Evolutionary conservation across 2,329 filamentous ascomycete genomes (phyloP).

Genomic region (Conoideocrella luteorostrata): DNA sequence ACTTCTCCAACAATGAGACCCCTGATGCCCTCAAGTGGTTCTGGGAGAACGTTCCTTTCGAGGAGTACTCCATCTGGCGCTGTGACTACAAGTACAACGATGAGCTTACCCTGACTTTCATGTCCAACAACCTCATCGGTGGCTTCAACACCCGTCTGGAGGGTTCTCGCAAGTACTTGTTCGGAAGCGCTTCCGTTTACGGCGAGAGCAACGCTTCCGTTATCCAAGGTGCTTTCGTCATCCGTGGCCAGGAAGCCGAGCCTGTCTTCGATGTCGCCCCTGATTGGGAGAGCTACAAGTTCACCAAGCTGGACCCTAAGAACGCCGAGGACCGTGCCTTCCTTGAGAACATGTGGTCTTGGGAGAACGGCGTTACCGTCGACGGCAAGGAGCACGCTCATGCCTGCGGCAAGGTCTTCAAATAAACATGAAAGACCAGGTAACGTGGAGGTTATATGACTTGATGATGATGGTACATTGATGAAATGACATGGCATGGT

Average conservation of each 20-base stretch:
- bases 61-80: conserved; percentile 94
- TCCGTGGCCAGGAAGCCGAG: conserved; percentile 81
- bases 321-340: conserved; percentile 81
- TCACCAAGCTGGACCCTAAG: conserved; percentile 89
- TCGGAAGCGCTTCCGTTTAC: conserved; percentile 85
- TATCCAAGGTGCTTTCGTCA: conserved; percentile 87
- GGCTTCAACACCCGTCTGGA: conserved; percentile 98
- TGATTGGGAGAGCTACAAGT: conserved; percentile 93
- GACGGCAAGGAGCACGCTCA: conserved; percentile 84
- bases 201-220: conserved; percentile 83
- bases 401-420: conserved; percentile 97
- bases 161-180: conserved; percentile 95
- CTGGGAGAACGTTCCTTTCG: conserved; percentile 92
- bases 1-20: conserved; percentile 95
- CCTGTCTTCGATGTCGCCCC: conserved; percentile 95
- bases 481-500: conserved; percentile 13
- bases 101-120: conserved; percentile 95
- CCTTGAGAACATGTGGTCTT: conserved; percentile 82
- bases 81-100: conserved; percentile 99
- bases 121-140: conserved; percentile 97
- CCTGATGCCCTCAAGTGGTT: conserved; percentile 88
- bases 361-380: conserved; percentile 77
- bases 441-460: neutral
- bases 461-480: conserved; percentile 27
- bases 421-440: conserved; percentile 54